Evolutionary conservation across 495 filamentous ascomycete species (phyloP).

Genomic region (Podospora didyma): DNA sequence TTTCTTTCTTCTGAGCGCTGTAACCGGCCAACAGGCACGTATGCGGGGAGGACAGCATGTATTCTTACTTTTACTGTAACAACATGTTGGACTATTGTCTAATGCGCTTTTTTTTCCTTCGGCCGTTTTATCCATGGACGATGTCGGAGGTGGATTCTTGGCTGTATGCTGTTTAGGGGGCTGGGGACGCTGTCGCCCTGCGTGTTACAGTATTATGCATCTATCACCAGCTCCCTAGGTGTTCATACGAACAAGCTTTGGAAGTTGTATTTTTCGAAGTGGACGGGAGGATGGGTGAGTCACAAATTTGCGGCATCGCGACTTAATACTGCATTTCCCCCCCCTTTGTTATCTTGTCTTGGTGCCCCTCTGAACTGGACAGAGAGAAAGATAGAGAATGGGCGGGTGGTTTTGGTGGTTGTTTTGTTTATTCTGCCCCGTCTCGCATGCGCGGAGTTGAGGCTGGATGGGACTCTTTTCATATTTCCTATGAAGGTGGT

Average conservation of each 20-base stretch:
- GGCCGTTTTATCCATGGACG: not conserved
- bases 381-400: no score
- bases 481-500: no score
- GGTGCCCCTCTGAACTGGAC: no score
- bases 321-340: not conserved
- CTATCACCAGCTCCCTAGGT: not conserved
- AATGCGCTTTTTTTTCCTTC: not conserved
- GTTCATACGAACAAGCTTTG: not conserved
- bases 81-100: slow-evolving; percentile 11
- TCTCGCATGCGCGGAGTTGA: no score
- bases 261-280: not conserved
- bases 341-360: not conserved
- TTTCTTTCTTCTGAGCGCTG: not conserved
- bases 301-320: not conserved
- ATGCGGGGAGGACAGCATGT: not conserved
- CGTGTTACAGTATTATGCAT: not conserved
- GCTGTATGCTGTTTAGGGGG: not conserved
- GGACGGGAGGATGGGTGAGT: not conserved
- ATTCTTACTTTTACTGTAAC: slow-evolving; percentile 3
- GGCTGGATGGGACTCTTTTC: no score
- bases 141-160: not conserved
- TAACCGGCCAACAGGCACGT: not conserved
- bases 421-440: no score
- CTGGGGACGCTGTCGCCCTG: not conserved
- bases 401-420: no score